Conservation (phyloP, 331 rosid species). For the Acacia concinna region DNA sequence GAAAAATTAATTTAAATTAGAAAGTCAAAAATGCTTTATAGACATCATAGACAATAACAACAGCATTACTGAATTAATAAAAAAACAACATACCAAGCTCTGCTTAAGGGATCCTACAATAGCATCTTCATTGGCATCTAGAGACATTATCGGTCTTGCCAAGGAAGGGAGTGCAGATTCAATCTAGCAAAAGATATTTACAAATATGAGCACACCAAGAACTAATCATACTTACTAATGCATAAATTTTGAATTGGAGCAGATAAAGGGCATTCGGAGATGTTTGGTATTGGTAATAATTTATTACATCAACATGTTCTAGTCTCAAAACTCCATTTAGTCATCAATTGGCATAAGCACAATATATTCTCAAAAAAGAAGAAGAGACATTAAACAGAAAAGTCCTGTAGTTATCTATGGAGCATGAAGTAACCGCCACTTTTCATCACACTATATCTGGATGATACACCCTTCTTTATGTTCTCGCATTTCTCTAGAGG, state of each 20-base stretch:
- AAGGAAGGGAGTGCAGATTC: conserved; percentile 96
- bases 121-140: conserved; percentile 98
- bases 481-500: not conserved
- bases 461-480: not conserved
- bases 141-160: conserved; percentile 97
- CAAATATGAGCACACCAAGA: conserved; percentile 24
- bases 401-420: not conserved
- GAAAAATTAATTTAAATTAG: not conserved
- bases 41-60: conserved; percentile 11
- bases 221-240: not conserved
- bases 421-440: not conserved
- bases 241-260: not conserved
- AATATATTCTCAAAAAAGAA: not conserved
- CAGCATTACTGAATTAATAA: not conserved
- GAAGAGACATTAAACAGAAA: not conserved
- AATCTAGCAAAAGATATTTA: conserved; percentile 56
- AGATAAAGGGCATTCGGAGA: not conserved
- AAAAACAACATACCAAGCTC: conserved; percentile 68
- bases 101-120: conserved; percentile 89
- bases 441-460: not conserved
- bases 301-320: not conserved
- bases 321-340: not conserved
- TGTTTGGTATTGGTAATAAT: not conserved
- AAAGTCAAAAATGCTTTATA: not conserved
- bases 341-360: not conserved